Percentiles rank a stretch among this genome's conserved stretches.
Evolutionary conservation across 1,284 basidiomycete genomes (phyloP).

Genomic region (Stygiomarasmius scandens): DNA sequence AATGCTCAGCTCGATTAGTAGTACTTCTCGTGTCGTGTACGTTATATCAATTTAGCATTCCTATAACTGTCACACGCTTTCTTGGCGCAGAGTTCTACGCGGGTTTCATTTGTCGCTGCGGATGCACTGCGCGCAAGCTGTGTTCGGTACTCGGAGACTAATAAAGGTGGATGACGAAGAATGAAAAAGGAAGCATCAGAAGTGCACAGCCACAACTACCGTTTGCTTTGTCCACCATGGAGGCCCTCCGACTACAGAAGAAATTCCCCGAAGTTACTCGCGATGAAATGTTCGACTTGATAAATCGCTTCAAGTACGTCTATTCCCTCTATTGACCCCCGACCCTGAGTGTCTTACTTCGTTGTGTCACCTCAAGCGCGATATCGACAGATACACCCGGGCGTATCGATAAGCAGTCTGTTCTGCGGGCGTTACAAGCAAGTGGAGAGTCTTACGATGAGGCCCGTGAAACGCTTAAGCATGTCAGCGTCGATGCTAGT

Average conservation of each 20-base stretch:
- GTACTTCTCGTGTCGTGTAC: too few species aligned
- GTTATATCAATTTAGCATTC: too few species aligned
- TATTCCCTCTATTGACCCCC: slow-evolving; percentile 1
- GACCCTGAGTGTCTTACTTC: background rate
- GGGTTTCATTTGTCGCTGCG: too few species aligned
- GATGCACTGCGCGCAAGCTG: too few species aligned
- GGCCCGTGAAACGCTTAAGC: slow-evolving; percentile 90
- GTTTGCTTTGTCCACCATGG: slow-evolving; percentile 52
- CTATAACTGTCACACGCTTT: too few species aligned
- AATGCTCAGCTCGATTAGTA: too few species aligned
- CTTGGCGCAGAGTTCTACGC: too few species aligned
- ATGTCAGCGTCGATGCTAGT: slow-evolving; percentile 91
- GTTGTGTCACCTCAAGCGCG: slow-evolving; percentile 64
- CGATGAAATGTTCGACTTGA: slow-evolving; percentile 92
- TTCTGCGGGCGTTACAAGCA: slow-evolving; percentile 76
- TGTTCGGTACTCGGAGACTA: too few species aligned
- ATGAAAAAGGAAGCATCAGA: background rate
- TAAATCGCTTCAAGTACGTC: slow-evolving; percentile 92
- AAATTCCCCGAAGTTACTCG: slow-evolving; percentile 92
- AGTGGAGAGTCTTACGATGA: slow-evolving; percentile 90
- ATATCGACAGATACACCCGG: slow-evolving; percentile 87
- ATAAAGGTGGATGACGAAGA: too few species aligned
- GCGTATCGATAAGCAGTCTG: slow-evolving; percentile 80
- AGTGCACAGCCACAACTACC: slow-evolving; percentile 8
- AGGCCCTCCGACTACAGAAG: slow-evolving; percentile 87